These are phyloP conservation scores for Xylaria flabelliformis DNA, from an alignment of 495 filamentous ascomycete species.

Conservation along the genomic window DNA sequence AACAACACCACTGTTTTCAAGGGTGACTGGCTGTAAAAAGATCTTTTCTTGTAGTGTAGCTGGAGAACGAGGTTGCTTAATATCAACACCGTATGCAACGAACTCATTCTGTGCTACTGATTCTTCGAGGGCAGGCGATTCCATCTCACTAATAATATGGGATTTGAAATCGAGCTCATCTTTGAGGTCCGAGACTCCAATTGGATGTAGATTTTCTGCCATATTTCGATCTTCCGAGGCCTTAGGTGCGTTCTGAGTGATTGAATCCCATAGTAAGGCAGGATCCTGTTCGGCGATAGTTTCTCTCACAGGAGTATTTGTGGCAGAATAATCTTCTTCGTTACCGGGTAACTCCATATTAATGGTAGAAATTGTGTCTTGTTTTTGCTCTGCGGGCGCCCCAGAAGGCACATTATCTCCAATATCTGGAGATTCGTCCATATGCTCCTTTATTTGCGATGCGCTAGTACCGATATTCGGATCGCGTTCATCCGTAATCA, in stretches of 20 bases:
- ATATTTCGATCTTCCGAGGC: background rate
- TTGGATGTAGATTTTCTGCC: background rate
- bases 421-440: background rate
- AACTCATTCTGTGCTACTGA: background rate
- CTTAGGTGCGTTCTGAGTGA: too few species aligned
- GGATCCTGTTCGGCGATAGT: background rate
- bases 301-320: too few species aligned
- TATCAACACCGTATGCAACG: background rate
- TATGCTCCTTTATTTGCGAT: background rate
- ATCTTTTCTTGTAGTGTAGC: background rate
- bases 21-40: background rate
- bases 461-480: background rate
- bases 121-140: background rate
- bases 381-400: background rate
- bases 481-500: background rate
- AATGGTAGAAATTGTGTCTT: background rate
- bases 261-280: background rate
- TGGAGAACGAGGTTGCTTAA: background rate
- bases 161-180: background rate
- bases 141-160: background rate
- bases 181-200: background rate
- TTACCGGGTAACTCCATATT: background rate
- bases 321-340: background rate
- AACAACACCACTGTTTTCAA: too few species aligned
- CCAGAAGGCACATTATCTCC: background rate